Conservation (phyloP, 192 early-diverging fungal genomes). For the Mortierella alpina region DNA sequence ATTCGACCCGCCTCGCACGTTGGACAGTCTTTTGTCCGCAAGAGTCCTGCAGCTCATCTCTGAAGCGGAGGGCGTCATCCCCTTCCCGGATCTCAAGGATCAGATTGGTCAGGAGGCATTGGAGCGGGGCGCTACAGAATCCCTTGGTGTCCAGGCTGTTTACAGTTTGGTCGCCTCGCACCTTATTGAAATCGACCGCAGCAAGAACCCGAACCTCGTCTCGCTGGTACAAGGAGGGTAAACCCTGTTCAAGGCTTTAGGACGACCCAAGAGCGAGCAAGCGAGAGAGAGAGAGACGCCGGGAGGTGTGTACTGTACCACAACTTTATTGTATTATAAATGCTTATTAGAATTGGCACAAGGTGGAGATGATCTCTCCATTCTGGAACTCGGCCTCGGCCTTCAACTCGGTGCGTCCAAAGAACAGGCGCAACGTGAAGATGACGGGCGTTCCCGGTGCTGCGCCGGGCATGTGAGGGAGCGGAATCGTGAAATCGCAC, state of each 20-base stretch:
- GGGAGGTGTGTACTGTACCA: too few species aligned
- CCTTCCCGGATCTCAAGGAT: constrained; percentile 35
- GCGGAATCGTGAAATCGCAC: constrained; percentile 47
- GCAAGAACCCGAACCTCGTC: constrained; percentile 29
- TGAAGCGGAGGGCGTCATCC: constrained; percentile 12
- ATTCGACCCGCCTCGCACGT: constrained; percentile 29
- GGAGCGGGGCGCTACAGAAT: constrained; percentile 1
- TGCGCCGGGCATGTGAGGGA: constrained; percentile 48
- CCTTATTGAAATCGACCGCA: constrained; percentile 44
- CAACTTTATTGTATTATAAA: neutral
- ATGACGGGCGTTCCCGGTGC: constrained; percentile 45
- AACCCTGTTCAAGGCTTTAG: too few species aligned
- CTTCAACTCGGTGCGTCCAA: constrained; percentile 47
- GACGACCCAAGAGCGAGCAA: too few species aligned
- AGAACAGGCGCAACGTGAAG: constrained; percentile 41
- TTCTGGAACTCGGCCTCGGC: constrained; percentile 52
- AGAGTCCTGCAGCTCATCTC: constrained; percentile 19
- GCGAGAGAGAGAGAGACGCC: too few species aligned
- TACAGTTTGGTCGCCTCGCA: constrained; percentile 37
- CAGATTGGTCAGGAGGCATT: constrained; percentile 24
- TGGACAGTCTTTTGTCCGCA: constrained; percentile 8
- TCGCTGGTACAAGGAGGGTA: constrained; percentile 7
- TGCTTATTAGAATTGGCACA: constrained; percentile 51
- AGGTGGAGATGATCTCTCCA: constrained; percentile 43
- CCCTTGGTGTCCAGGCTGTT: constrained; percentile 33